Evolutionary conservation across 768 basidiomycete species (phyloP).

Genomic region (Mrakia frigida): DNA sequence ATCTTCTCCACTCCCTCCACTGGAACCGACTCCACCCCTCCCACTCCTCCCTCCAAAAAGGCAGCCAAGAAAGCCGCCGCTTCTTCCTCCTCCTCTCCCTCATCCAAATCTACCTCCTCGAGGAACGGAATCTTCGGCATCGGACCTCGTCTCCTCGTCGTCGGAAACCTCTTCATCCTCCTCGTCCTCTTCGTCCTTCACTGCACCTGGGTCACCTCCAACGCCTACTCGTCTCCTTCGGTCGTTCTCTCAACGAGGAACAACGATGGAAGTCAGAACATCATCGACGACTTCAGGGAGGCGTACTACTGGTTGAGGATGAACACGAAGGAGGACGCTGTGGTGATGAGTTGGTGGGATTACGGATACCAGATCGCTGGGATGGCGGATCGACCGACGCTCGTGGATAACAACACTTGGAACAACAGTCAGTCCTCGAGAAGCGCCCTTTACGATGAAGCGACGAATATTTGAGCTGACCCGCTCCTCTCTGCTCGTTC

Average conservation of each 20-base stretch:
- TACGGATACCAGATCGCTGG: constrained; percentile 99
- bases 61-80: constrained; percentile 54
- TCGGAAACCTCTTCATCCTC: constrained; percentile 69
- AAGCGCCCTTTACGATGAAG: too few species aligned
- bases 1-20: constrained; percentile 42
- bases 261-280: constrained; percentile 79
- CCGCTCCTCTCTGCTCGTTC: not conserved
- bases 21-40: constrained; percentile 56
- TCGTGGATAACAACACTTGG: constrained; percentile 99
- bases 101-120: not conserved
- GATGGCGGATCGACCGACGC: constrained; percentile 80
- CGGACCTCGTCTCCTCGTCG: constrained; percentile 70
- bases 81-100: constrained; percentile 2
- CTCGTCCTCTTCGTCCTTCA: constrained; percentile 88
- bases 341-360: constrained; percentile 99
- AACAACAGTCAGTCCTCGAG: constrained; percentile 83
- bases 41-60: constrained; percentile 49
- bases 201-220: constrained; percentile 93
- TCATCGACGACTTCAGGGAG: constrained; percentile 98
- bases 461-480: too few species aligned
- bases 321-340: constrained; percentile 85
- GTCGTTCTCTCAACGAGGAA: constrained; percentile 80
- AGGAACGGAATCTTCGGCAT: constrained; percentile 68
- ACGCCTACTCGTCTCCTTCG: constrained; percentile 94
- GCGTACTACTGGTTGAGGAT: constrained; percentile 98